Conservation (phyloP, 2,329 filamentous ascomycete genomes). For the Pseudocercospora musae region DNA sequence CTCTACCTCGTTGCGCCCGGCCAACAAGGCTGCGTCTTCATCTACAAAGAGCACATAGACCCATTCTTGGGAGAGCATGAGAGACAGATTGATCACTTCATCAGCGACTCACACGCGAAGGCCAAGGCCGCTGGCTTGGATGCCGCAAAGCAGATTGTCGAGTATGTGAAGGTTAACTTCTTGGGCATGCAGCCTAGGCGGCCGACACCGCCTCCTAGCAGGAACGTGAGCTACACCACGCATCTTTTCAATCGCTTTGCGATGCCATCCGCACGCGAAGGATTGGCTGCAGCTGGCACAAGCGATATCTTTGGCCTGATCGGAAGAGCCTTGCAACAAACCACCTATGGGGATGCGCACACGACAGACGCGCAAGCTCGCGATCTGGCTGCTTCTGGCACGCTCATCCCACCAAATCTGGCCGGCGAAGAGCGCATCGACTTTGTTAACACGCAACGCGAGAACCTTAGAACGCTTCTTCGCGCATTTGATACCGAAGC, state of each 20-base stretch:
- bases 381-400: conserved; percentile 57
- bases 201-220: conserved; percentile 44
- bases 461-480: conserved; percentile 70
- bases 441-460: conserved; percentile 76
- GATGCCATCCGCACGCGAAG: conserved; percentile 66
- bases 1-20: conserved; percentile 96
- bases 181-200: conserved; percentile 70
- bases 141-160: conserved; percentile 45
- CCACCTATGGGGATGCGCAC: conserved; percentile 35
- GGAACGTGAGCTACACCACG: conserved; percentile 66
- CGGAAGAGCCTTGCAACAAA: conserved; percentile 64
- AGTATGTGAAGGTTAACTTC: conserved; percentile 67
- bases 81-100: conserved; percentile 82
- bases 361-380: conserved; percentile 43
- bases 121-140: conserved; percentile 72
- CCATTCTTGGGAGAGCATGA: conserved; percentile 89
- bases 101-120: conserved; percentile 74
- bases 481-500: conserved; percentile 78
- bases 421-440: conserved; percentile 65
- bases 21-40: conserved; percentile 82
- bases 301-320: conserved; percentile 75
- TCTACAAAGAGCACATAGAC: conserved; percentile 83
- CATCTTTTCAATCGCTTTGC: conserved; percentile 80
- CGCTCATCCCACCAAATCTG: conserved; percentile 69
- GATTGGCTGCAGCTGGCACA: conserved; percentile 43